These are phyloP conservation scores for Metarhizium sp. DNA, from an alignment of 2,329 filamentous ascomycete genomes.

Conservation along the genomic window DNA sequence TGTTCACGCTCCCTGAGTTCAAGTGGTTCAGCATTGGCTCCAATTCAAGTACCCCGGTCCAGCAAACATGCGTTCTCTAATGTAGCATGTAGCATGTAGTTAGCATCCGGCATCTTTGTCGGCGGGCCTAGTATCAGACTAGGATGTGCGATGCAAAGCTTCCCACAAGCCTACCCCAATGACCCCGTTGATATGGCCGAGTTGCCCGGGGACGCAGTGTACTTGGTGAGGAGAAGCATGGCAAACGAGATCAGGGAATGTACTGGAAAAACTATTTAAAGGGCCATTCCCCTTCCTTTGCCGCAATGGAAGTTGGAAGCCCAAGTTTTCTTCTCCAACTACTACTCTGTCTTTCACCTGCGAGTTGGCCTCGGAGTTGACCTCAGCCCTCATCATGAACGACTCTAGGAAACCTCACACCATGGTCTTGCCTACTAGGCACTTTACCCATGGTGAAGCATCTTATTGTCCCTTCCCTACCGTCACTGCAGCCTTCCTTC, in stretches of 20 bases:
- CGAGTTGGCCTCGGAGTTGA: constrained; percentile 2
- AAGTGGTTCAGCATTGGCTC: neutral
- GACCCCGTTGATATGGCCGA: neutral
- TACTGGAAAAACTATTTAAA: constrained; percentile 10
- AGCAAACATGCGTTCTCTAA: neutral
- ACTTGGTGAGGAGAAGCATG: constrained; percentile 1
- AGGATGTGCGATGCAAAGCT: constrained; percentile 6
- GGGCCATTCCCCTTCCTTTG: constrained; percentile 2
- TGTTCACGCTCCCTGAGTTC: constrained; percentile 3
- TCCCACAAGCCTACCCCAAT: constrained; percentile 1
- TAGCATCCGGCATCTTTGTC: neutral
- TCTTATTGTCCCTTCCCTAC: constrained; percentile 26
- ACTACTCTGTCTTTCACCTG: neutral
- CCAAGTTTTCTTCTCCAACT: constrained; percentile 1
- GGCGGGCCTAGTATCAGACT: constrained; percentile 1
- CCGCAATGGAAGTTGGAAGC: neutral
- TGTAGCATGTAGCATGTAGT: neutral
- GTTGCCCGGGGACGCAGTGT: constrained; percentile 5
- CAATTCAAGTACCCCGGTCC: constrained; percentile 5
- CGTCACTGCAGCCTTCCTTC: constrained; percentile 28
- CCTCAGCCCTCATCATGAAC: constrained; percentile 7
- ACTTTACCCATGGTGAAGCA: constrained; percentile 9
- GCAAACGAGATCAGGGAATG: constrained; percentile 4
- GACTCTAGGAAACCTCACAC: constrained; percentile 6
- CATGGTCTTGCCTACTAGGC: constrained; percentile 1